These are phyloP conservation scores for Thermoascus crustaceus DNA, from an alignment of 2,329 filamentous ascomycete genomes.

Conservation along the genomic window DNA sequence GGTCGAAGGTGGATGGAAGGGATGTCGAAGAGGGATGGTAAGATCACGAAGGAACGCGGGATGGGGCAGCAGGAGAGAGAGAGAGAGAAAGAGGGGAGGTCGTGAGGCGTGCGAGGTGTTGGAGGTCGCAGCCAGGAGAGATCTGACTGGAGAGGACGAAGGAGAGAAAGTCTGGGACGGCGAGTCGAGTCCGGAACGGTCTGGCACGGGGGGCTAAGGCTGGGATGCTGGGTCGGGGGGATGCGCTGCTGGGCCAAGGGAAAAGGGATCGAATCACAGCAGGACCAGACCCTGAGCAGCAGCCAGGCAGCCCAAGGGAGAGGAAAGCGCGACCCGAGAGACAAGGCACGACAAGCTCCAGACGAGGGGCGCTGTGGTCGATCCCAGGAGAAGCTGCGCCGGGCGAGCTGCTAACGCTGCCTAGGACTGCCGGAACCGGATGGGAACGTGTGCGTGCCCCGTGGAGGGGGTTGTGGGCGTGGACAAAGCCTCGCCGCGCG, in stretches of 20 bases:
- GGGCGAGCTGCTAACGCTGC: not conserved
- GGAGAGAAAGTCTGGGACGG: slow-evolving; percentile 9
- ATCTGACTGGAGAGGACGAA: slow-evolving; percentile 8
- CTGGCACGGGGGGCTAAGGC: slow-evolving; percentile 3
- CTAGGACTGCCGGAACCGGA: not conserved
- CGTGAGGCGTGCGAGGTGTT: slow-evolving; percentile 10
- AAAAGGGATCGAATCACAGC: slow-evolving; percentile 1
- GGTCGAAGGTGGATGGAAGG: slow-evolving; percentile 1
- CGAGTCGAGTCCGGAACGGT: slow-evolving; percentile 8
- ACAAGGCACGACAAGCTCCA: slow-evolving; percentile 3
- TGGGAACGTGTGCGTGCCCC: slow-evolving; percentile 4
- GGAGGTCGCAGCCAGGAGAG: slow-evolving; percentile 6
- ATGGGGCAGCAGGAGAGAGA: slow-evolving; percentile 10
- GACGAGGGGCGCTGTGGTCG: slow-evolving; percentile 1
- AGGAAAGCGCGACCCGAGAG: slow-evolving; percentile 3
- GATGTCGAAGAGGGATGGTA: slow-evolving; percentile 3
- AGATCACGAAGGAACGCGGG: slow-evolving; percentile 4
- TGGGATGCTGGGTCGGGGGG: slow-evolving; percentile 1
- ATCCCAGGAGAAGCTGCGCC: slow-evolving; percentile 2
- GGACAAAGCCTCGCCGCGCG: not conserved
- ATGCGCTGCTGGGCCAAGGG: no score
- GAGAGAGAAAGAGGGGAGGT: slow-evolving; percentile 12
- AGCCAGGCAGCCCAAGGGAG: slow-evolving; percentile 1
- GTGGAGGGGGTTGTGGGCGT: not conserved
- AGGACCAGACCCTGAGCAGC: slow-evolving; percentile 1